Evolutionary conservation across 2,329 filamentous ascomycete species (phyloP).

Genomic region (Claviceps maximensis): DNA sequence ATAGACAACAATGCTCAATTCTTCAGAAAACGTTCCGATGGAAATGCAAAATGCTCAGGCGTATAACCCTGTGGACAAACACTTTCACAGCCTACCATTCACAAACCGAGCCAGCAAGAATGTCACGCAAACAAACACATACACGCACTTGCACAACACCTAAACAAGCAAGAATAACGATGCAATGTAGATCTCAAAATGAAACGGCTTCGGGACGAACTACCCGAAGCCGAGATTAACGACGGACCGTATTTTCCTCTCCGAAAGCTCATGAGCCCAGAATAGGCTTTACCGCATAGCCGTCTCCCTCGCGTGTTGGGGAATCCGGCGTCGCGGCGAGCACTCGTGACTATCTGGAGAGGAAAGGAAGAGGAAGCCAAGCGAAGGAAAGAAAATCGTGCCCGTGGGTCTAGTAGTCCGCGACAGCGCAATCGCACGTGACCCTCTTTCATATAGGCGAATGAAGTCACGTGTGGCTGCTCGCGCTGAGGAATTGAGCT

Average conservation of each 20-base stretch:
- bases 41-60: no score
- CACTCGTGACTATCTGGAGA: slow-evolving; percentile 39
- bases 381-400: slow-evolving; percentile 2
- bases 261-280: slow-evolving; percentile 25
- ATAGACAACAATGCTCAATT: no score
- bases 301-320: slow-evolving; percentile 12
- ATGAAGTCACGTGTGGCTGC: slow-evolving; percentile 14
- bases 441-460: slow-evolving; percentile 8
- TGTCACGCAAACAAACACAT: neutral
- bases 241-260: slow-evolving; percentile 39
- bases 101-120: neutral
- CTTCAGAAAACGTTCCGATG: no score
- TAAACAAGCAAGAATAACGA: neutral
- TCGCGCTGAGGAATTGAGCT: slow-evolving; percentile 23
- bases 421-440: slow-evolving; percentile 9
- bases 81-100: neutral
- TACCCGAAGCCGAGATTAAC: slow-evolving; percentile 43
- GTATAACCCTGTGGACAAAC: no score
- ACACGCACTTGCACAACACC: neutral
- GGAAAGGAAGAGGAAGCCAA: slow-evolving; percentile 22
- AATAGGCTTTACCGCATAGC: slow-evolving; percentile 19
- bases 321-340: slow-evolving; percentile 22
- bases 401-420: neutral
- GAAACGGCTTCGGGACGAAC: slow-evolving; percentile 39
- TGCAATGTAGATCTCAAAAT: slow-evolving; percentile 46